These are phyloP conservation scores for Alnus rubra DNA, from an alignment of 306 rosid genomes.

Conservation along the genomic window DNA sequence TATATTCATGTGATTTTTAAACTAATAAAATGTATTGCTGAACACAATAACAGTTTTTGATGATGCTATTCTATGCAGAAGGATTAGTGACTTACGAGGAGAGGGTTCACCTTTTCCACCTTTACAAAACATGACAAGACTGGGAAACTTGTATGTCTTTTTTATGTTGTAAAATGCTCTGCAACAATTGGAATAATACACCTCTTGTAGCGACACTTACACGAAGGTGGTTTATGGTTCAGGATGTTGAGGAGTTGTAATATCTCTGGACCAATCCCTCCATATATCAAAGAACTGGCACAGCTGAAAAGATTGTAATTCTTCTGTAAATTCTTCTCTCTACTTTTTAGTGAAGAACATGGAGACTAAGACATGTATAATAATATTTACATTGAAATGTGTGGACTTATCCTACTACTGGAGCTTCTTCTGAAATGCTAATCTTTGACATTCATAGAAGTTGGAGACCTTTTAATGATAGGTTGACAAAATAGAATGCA, in stretches of 20 bases:
- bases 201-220: neutral
- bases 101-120: slow-evolving; percentile 19
- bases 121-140: slow-evolving; percentile 9
- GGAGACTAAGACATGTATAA: neutral
- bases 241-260: slow-evolving; percentile 36
- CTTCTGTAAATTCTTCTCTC: neutral
- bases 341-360: neutral
- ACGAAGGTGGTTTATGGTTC: neutral
- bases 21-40: neutral
- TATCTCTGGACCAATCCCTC: slow-evolving; percentile 20
- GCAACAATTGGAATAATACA: neutral
- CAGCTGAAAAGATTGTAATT: slow-evolving; percentile 12
- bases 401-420: neutral
- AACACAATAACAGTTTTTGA: neutral
- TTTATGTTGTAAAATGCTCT: neutral
- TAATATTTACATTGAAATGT: neutral
- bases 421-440: neutral
- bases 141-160: slow-evolving; percentile 15
- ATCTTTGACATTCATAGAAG: neutral
- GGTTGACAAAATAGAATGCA: neutral
- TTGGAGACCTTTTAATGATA: neutral
- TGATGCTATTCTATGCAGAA: slow-evolving; percentile 24
- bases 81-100: slow-evolving; percentile 32
- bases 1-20: neutral
- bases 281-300: slow-evolving; percentile 15